Evolutionary conservation across 345 rosid species (phyloP), one percentile per base, ranked within the genome.

Genomic region (Boechera retrofracta): DNA sequence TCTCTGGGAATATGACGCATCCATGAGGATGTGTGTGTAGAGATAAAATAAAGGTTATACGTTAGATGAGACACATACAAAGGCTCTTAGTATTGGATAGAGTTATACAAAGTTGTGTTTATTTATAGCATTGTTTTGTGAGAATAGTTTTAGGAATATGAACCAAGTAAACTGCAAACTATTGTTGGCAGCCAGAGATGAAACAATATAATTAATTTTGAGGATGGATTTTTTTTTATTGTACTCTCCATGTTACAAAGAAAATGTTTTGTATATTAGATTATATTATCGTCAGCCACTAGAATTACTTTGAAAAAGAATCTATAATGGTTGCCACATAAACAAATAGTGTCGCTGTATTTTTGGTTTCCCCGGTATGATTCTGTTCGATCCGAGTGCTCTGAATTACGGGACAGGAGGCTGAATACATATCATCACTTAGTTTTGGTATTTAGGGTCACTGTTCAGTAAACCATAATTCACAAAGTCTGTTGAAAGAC

Each of bases 1-100:
- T 72, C 85, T 90, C 2, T 92, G 97, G 97, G 90, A 88, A 33
- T 90, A 94, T 68, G 92, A 94, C 38, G 81, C 80, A 33, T 45
- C 86, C 76, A 83, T 80, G 72, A 90, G 97, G 72, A 94, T 87
- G 91, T 92, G 97, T 81, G 48, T 78, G 55, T 83, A 80, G 69
- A 73, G 80, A 13, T 47, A 55, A 9, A 0, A 21, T 21, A 21
- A 41, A 38, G 51, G n/a, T 21, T 60, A 35, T 41, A 24, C 49
- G 2, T n/a, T 57, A 56, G 32, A 60, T 31, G 8, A 26, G 4
- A 12, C 32, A 12, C 32, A 21, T 45, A 44, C 35, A n/a, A n/a
- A 59, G 62, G 26, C 13, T 5, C 15, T 48, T 77, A 48, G 75
- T 54, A 38, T 71, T 48, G 72, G 26, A 31, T 64, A 71, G 63